Evolutionary conservation across 169 alveolate genomes (phyloP).

Genomic region (Plasmodium gonderi): DNA sequence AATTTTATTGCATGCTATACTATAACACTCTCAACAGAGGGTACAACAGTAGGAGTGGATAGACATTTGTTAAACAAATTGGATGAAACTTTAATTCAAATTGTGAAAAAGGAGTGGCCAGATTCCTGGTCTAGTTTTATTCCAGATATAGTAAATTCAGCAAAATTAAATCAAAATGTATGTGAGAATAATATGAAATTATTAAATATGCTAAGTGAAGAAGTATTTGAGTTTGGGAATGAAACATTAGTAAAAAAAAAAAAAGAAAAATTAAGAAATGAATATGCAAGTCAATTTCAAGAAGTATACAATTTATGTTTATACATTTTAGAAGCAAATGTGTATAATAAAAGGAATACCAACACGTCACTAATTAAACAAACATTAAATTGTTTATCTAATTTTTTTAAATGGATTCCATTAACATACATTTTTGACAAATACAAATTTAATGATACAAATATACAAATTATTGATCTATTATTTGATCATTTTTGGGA

Average conservation of each 20-base stretch:
- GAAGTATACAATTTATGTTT: conserved; percentile 91
- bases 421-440: conserved; percentile 93
- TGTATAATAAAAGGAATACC: conserved; percentile 86
- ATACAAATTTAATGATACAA: conserved; percentile 79
- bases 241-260: conserved; percentile 90
- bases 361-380: conserved; percentile 89
- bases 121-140: conserved; percentile 98
- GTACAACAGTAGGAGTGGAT: conserved; percentile 83
- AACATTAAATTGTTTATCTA: conserved; percentile 93
- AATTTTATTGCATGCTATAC: conserved; percentile 89
- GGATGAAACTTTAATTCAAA: conserved; percentile 89
- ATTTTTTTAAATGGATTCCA: conserved; percentile 96
- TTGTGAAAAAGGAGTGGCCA: conserved; percentile 99
- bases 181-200: conserved; percentile 98
- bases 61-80: conserved; percentile 89
- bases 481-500: conserved; percentile 93
- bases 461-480: conserved; percentile 82
- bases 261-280: conserved; percentile 86
- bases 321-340: conserved; percentile 90
- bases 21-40: conserved; percentile 84
- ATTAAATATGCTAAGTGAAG: conserved; percentile 96
- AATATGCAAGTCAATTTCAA: conserved; percentile 85
- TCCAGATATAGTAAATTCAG: conserved; percentile 97
- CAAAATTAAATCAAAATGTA: conserved; percentile 93
- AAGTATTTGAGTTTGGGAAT: conserved; percentile 94